Evolutionary conservation across 306 rosid species (phyloP).

Genomic region (Senna tora): DNA sequence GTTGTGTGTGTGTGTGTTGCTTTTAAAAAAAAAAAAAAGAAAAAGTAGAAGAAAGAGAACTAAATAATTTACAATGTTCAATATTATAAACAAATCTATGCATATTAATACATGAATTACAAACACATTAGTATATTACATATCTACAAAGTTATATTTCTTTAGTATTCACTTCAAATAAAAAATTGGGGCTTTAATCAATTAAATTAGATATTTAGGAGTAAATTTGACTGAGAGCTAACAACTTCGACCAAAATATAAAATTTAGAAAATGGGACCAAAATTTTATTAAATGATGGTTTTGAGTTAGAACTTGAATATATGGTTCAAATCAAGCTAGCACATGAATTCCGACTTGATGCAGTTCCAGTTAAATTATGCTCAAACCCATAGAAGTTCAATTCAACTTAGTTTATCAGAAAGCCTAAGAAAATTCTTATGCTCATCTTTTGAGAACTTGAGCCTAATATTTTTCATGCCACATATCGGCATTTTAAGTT

Average conservation of each 20-base stretch:
- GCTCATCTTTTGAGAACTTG: not conserved
- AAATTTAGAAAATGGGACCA: not conserved
- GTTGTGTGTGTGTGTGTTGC: too few species aligned
- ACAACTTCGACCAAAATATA: not conserved
- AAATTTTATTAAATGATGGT: not conserved
- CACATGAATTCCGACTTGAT: not conserved
- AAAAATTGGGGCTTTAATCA: not conserved
- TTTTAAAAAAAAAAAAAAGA: too few species aligned
- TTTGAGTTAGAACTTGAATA: not conserved
- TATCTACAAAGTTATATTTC: not conserved
- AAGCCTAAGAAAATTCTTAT: not conserved
- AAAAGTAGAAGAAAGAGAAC: not conserved
- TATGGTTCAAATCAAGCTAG: not conserved
- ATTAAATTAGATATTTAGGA: not conserved
- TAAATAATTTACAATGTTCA: too few species aligned
- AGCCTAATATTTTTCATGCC: not conserved
- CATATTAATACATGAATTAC: not conserved
- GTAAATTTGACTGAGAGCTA: not conserved
- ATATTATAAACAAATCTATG: too few species aligned
- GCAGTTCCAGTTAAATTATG: not conserved
- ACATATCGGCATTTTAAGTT: not conserved
- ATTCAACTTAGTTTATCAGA: not conserved
- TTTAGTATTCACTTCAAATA: not conserved
- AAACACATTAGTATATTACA: too few species aligned
- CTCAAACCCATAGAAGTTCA: not conserved